A percentile compares a stretch with the other conserved stretches of the same genome.
phyloP scores from a whole-genome alignment of 2,329 filamentous ascomycete species.

The Penicillium palitans region DNA sequence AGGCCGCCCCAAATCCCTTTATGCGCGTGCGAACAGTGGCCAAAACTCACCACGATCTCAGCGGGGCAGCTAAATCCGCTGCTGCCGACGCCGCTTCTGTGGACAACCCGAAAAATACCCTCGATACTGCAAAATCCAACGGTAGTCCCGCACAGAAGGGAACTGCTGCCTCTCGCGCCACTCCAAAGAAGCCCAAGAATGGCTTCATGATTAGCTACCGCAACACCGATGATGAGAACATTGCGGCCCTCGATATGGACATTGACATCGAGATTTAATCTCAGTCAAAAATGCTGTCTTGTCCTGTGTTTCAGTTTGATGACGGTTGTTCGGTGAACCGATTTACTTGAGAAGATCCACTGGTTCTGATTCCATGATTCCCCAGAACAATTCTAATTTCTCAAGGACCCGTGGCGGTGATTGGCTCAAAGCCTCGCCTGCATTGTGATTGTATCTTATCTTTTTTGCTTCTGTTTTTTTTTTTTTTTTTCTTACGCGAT shows the following conservation, averaged over 20 bases:
- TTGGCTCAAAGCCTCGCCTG: background rate
- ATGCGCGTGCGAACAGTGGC: slow-evolving; percentile 66
- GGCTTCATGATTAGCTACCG: slow-evolving; percentile 70
- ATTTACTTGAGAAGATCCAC: background rate
- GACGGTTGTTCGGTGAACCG: background rate
- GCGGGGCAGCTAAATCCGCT: slow-evolving; percentile 32
- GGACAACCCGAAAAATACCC: slow-evolving; percentile 49
- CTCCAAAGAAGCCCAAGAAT: slow-evolving; percentile 40
- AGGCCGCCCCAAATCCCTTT: slow-evolving; percentile 55
- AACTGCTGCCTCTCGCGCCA: slow-evolving; percentile 44
- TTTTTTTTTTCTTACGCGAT: background rate
- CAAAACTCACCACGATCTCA: slow-evolving; percentile 67
- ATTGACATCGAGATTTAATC: slow-evolving; percentile 82
- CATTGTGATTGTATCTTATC: slow-evolving; percentile 7
- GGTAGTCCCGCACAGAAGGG: slow-evolving; percentile 52
- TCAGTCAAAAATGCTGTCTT: background rate
- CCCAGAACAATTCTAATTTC: background rate
- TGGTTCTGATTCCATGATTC: background rate
- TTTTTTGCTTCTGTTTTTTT: slow-evolving; percentile 6
- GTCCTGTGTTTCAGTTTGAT: background rate
- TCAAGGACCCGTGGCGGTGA: background rate
- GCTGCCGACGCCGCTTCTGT: slow-evolving; percentile 20
- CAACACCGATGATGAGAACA: slow-evolving; percentile 87
- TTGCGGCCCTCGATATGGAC: slow-evolving; percentile 82
- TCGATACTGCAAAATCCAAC: slow-evolving; percentile 51